phyloP scores from a whole-genome alignment of 202 grass and related monocot genomes.

The Elaeis oleifera region DNA sequence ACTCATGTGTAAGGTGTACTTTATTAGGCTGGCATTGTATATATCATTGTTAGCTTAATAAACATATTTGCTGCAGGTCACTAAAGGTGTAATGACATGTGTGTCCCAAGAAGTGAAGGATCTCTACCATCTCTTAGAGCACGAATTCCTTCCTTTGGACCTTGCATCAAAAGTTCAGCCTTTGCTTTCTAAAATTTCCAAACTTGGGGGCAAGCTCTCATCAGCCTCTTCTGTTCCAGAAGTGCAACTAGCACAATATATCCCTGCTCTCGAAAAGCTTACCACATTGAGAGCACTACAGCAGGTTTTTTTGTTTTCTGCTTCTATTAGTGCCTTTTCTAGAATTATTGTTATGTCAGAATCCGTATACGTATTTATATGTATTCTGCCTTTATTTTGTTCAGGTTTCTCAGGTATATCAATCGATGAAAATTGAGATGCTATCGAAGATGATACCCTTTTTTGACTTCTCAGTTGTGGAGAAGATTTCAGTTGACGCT shows the following conservation, averaged over 20 bases:
- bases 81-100: conserved; percentile 85
- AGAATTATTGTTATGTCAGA: background rate
- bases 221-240: conserved; percentile 86
- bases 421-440: conserved; percentile 83
- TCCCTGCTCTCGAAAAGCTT: conserved; percentile 68
- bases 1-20: no score
- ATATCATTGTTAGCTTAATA: background rate
- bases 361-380: no score
- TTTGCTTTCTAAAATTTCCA: conserved; percentile 75
- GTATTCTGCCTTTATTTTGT: background rate
- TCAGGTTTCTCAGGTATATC: conserved; percentile 75
- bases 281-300: conserved; percentile 77
- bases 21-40: no score
- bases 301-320: conserved; percentile 41
- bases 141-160: conserved; percentile 77
- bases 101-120: conserved; percentile 95
- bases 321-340: background rate
- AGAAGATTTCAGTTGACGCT: conserved; percentile 89
- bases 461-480: conserved; percentile 67
- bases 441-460: conserved; percentile 90
- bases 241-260: conserved; percentile 66
- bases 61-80: conserved; percentile 27
- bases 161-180: conserved; percentile 71
- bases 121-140: conserved; percentile 82
- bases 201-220: conserved; percentile 75